phyloP scores from a whole-genome alignment of 208 protist species.

The Novymonas esmeraldas region DNA sequence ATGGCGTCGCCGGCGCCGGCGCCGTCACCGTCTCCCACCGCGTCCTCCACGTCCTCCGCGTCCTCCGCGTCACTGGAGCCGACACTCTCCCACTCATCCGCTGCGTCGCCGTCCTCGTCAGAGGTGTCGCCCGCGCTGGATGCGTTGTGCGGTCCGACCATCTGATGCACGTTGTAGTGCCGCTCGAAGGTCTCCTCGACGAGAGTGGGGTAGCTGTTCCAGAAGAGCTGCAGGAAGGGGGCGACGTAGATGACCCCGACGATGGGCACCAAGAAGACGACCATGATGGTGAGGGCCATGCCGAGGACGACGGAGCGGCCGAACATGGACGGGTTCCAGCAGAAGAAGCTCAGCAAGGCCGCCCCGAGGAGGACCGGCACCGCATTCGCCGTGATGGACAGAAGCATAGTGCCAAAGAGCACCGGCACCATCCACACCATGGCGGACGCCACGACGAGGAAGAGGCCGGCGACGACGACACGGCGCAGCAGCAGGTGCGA shows the following conservation, averaged over 20 bases:
- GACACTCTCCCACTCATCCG: conserved; percentile 22
- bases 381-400: conserved; percentile 23
- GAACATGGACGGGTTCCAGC: conserved; percentile 33
- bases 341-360: conserved; percentile 54
- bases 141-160: conserved; percentile 13
- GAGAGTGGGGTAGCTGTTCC: conserved; percentile 10
- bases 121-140: background rate
- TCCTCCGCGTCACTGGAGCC: background rate
- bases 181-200: conserved; percentile 37
- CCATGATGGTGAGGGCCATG: conserved; percentile 1
- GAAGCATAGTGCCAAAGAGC: conserved; percentile 27
- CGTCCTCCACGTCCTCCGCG: too few species aligned
- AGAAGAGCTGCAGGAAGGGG: conserved; percentile 3
- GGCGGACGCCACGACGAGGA: conserved; percentile 35
- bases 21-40: background rate
- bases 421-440: conserved; percentile 57
- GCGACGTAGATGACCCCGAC: conserved; percentile 16
- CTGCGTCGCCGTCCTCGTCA: background rate
- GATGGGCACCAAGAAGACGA: conserved; percentile 16
- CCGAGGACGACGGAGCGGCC: conserved; percentile 8
- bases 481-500: conserved; percentile 39
- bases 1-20: too few species aligned
- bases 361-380: conserved; percentile 29
- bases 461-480: conserved; percentile 54
- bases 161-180: conserved; percentile 37